Evolutionary conservation across 805 yeast species (phyloP), one percentile per base, ranked within the genome.

Genomic region (Sugiyamaella mastotermitis): DNA sequence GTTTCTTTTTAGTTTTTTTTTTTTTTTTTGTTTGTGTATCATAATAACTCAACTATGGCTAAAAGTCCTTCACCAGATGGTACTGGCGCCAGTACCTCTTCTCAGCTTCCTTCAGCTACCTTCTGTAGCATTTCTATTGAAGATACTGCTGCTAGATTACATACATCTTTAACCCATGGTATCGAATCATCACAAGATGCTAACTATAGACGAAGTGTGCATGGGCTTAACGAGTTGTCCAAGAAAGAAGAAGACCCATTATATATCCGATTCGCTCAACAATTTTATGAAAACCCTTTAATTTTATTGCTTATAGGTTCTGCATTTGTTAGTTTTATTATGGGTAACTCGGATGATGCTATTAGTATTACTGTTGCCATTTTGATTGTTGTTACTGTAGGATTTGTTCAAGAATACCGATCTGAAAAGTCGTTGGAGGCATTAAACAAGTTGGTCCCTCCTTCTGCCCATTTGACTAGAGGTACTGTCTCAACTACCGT

Each of bases 341-440:
- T 92, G 94, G 95, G 96, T n/a, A 92, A 92, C 62, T 76, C 78
- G 22, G 97, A 92, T 57, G 99, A 92, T 60, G 95, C 97, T 2
- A 66, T 92, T n/a, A 80, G 92, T 49, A 92, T 92, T 50, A 80
- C 97, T 0, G 67, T 88, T 46, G 98, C 98, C 3, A 85, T 92
- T 35, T 52, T 84, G 31, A 88, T 92, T 49, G 99, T 92, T 22
- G 97, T 92, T 9, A 76, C 92, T 1, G 99, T 92, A 25, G 99
- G 99, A 0, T 92, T 92, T 64, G 88, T 92, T 22, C 99, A 92
- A 64, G 99, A 92, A 60, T 88, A 88, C 56, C 73, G 97, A 53
- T 84, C 95, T 1, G 99, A 92, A 56, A 83, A 92, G 66, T 84
- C 96, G 4, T 66, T 92, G 42, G 94, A 88, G 58, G 97, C 97